Conservation (phyloP, 2,329 filamentous ascomycete species). For the Aureobasidium sp. region DNA sequence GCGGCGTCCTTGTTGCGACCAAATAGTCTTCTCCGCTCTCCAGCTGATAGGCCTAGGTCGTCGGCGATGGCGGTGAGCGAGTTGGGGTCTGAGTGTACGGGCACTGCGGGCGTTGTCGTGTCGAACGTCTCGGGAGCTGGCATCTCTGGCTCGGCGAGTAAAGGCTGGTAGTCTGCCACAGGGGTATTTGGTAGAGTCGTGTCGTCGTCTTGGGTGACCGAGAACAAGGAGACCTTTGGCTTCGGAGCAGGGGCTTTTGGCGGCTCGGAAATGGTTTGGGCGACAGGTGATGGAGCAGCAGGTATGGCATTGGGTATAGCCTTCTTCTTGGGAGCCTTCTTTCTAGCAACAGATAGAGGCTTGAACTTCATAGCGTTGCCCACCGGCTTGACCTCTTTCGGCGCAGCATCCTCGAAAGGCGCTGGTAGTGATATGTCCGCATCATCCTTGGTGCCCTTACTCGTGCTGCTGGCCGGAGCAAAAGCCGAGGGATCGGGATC, state of each 20-base stretch:
- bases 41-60: constrained; percentile 70
- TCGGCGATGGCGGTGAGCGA: constrained; percentile 65
- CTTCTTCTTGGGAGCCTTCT: constrained; percentile 61
- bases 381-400: constrained; percentile 60
- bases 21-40: constrained; percentile 76
- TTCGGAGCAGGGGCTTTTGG: constrained; percentile 31
- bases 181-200: constrained; percentile 1
- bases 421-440: constrained; percentile 37
- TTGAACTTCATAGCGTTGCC: constrained; percentile 83
- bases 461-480: background rate
- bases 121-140: background rate
- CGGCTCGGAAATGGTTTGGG: constrained; percentile 3
- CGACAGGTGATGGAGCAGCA: constrained; percentile 23
- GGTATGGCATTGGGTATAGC: constrained; percentile 25
- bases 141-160: constrained; percentile 22
- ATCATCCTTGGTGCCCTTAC: constrained; percentile 28
- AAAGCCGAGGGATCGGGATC: constrained; percentile 4
- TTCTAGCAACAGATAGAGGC: constrained; percentile 76
- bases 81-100: constrained; percentile 31
- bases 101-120: background rate
- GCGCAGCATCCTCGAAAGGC: constrained; percentile 33
- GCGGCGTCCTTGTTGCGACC: constrained; percentile 48
- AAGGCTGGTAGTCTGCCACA: constrained; percentile 31
- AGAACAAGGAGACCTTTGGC: constrained; percentile 65
- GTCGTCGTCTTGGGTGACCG: constrained; percentile 44